phyloP scores from a whole-genome alignment of 1,139 yeast genomes.

The Yamadazyma diddensiae region DNA sequence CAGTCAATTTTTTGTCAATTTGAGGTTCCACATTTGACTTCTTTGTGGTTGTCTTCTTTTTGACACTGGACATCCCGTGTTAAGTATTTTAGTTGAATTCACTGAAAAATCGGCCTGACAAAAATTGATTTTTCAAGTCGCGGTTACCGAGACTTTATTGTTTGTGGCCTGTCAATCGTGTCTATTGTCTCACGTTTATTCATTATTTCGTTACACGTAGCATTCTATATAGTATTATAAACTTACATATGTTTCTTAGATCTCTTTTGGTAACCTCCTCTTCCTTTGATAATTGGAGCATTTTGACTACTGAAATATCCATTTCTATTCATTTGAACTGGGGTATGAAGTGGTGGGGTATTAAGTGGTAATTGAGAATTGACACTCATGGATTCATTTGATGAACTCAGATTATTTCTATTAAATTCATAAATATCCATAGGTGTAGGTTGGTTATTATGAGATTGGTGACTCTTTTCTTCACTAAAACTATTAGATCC shows the following conservation, averaged over 20 bases:
- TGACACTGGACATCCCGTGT: constrained; percentile 9
- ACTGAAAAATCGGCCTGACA: constrained; percentile 4
- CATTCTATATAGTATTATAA: neutral
- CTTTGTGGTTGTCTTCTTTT: constrained; percentile 9
- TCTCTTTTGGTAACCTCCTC: constrained; percentile 51
- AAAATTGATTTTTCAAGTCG: neutral
- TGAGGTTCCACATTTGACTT: constrained; percentile 6
- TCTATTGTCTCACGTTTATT: too few relatives aligned
- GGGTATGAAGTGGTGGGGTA: constrained; percentile 16
- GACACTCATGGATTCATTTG: constrained; percentile 13
- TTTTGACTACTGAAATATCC: constrained; percentile 8
- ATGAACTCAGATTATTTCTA: constrained; percentile 14
- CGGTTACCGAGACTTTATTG: neutral
- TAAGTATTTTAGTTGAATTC: too few relatives aligned
- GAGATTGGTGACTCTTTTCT: neutral
- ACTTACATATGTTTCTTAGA: constrained; percentile 30
- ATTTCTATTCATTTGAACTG: constrained; percentile 9
- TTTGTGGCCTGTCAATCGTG: too few relatives aligned
- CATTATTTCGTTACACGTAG: too few relatives aligned
- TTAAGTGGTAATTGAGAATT: constrained; percentile 13
- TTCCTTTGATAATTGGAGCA: constrained; percentile 41
- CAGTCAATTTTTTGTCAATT: constrained; percentile 21
- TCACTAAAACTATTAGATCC: constrained; percentile 11
- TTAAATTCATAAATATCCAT: constrained; percentile 14
- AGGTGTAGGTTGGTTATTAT: constrained; percentile 7